Base-by-base conservation (phyloP, 2,329 filamentous ascomycete genomes). In the Sporothrix humicola region DNA sequence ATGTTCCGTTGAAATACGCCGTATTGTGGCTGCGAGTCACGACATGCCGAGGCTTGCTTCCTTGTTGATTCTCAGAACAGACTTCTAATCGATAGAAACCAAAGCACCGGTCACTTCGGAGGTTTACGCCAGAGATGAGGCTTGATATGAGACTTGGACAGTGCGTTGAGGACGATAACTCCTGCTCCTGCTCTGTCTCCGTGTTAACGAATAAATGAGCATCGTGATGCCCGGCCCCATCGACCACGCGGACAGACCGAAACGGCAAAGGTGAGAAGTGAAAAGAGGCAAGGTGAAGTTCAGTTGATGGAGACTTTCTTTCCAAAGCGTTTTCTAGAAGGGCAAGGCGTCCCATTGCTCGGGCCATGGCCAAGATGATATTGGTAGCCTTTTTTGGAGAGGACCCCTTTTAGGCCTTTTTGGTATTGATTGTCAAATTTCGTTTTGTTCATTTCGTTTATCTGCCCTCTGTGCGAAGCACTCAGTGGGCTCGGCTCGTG, bases 401-500 rank as follows among this genome's bases (percentile, higher is more conserved):
- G 12, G 5, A 20, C 17, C 17, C 58, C 58, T 1, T 44, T 44
- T 44, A 44, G 37, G 56, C 20, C 48, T 26, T 23, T 46, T 69
- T 50, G 31, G 68, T 44, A 44, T 56, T 23, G n/a, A 56, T 46
- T 46, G n/a, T 46, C 50, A 56, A 58, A 58, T 58, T 70, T 58
- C 52, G 50, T 42, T 46, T 70, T 70, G 50, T 70, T 70, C 50
- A 70, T 70, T 58, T 70, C 68, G 66, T 70, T 58, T 15, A 70
- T 66, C 42, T 66, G 42, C 5, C 5, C 12, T n/a, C 13, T 68
- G 20, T 37, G 31, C 31, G 31, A 37, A 37, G 52, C 52, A n/a
- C 52, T 12, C n/a, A 26, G 52, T 56, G n/a, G 23, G 52, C 10
- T 13, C 20, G n/a, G 52, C 12, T 69, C 7, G 66, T 44, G 44